Base-by-base conservation (phyloP, 2,329 filamentous ascomycete species). In the Sclerotinia minor region DNA sequence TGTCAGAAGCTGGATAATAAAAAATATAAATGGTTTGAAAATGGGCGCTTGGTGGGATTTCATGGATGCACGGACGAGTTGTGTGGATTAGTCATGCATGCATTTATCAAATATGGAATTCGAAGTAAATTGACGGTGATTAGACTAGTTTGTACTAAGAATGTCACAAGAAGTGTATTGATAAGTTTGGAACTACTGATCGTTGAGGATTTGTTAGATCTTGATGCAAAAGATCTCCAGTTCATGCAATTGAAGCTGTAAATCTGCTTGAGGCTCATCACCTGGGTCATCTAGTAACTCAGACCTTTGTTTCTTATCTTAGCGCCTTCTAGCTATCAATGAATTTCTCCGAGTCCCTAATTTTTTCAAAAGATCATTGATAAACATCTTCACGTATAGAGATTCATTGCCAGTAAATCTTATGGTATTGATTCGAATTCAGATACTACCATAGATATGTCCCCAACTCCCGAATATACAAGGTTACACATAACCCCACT, bases 401-500 rank as follows among this genome's bases (percentile, higher is more conserved):
- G 13, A 50, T 49, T 38, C 59, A 61, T 38, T 26, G 45, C 15
- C n/a, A 26, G 59, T 50, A 24, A 38, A 17, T 26, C 15, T 26
- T 38, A 24, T 5, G n/a, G 45, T 50, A 61, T 38, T 32, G 21
- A 19, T 35, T 58, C 32, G 2, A 58, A 44, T 32, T 50, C 24
- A 65, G 35, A 9, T 45, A 11, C 24, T 19, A 19, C 35, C 38
- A 45, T 45, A 57, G 35, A 58, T 61, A 66, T 67, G 64, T 61
- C 64, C n/a, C 44, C 55, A 29, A 45, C 47, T 35, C 19, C 67
- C 6, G 75, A 75, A 69, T 77, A 75, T 74, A 81, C 80, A 47
- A 86, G 92, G 73, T 85, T 99, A 65, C 92, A 99, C 80, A 95
- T 99, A 74, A 90, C 92, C 21, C 95, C 95, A 59, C 85, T 99